Conservation (phyloP, 1,284 basidiomycete genomes). For the Marasmius sp. region DNA sequence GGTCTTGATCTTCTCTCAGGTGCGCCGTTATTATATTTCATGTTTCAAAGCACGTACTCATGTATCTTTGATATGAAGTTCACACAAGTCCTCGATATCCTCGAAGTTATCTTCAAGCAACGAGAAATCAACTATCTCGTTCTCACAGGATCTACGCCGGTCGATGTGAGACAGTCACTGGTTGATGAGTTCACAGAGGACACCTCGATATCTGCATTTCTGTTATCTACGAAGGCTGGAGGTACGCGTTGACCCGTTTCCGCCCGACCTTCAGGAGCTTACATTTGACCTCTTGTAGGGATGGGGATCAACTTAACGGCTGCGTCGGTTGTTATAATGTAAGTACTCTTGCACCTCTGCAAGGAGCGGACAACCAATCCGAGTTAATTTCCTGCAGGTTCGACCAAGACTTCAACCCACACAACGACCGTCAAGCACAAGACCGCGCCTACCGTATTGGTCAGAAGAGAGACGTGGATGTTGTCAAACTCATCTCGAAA, state of each 20-base stretch:
- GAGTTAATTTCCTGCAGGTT: slow-evolving; percentile 51
- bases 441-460: slow-evolving; percentile 99
- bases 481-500: slow-evolving; percentile 91
- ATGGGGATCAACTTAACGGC: slow-evolving; percentile 93
- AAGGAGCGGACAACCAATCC: neutral
- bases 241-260: slow-evolving; percentile 30
- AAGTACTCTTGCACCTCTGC: slow-evolving; percentile 21
- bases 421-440: slow-evolving; percentile 93
- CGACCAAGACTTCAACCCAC: slow-evolving; percentile 96
- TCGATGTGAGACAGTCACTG: slow-evolving; percentile 89
- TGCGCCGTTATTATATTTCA: slow-evolving; percentile 28
- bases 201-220: slow-evolving; percentile 86
- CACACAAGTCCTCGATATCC: slow-evolving; percentile 92
- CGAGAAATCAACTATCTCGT: slow-evolving; percentile 79
- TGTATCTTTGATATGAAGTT: slow-evolving; percentile 54
- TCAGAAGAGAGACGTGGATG: slow-evolving; percentile 87
- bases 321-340: slow-evolving; percentile 91
- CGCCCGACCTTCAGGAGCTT: neutral
- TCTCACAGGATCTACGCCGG: slow-evolving; percentile 93
- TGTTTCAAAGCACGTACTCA: neutral
- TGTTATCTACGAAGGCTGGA: slow-evolving; percentile 95
- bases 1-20: slow-evolving; percentile 92
- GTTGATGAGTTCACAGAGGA: slow-evolving; percentile 99
- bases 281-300: slow-evolving; percentile 29
- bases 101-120: slow-evolving; percentile 83